phyloP scores from a whole-genome alignment of 2,329 filamentous ascomycete genomes.

The Uncinocarpus reesii region DNA sequence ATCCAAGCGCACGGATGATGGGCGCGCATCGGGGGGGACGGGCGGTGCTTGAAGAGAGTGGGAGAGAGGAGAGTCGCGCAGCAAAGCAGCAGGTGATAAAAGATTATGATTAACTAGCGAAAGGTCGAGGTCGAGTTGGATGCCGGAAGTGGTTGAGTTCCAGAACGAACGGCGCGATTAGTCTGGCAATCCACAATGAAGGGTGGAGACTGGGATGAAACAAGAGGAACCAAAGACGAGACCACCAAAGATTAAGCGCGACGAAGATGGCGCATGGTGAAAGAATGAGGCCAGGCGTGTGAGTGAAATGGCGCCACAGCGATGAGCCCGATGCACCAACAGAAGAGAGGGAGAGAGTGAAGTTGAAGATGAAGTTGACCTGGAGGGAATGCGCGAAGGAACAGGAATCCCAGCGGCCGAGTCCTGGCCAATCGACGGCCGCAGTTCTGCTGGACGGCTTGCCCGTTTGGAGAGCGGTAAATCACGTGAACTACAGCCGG shows the following conservation, averaged over 20 bases:
- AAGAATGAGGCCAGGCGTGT: neutral
- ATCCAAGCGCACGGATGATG: neutral
- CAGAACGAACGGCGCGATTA: slow-evolving; percentile 12
- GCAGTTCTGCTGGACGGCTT: slow-evolving; percentile 1
- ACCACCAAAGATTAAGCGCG: neutral
- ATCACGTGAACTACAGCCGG: slow-evolving; percentile 1
- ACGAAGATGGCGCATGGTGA: neutral
- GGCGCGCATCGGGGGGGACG: neutral
- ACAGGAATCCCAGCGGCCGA: neutral
- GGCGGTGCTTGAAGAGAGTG: neutral
- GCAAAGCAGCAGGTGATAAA: neutral
- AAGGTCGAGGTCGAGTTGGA: slow-evolving; percentile 8
- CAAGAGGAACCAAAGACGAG: neutral
- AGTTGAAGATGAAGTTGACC: neutral
- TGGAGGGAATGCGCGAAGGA: neutral
- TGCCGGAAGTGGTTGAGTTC: slow-evolving; percentile 2
- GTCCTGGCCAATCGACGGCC: neutral
- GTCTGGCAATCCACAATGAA: slow-evolving; percentile 4
- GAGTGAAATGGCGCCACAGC: neutral
- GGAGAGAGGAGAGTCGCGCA: neutral
- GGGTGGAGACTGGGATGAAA: slow-evolving; percentile 11
- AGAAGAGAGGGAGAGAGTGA: neutral
- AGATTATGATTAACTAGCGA: neutral
- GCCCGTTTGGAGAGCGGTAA: neutral
- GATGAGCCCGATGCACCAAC: neutral